Conservation (phyloP, 176 grass and related monocot species). For the Thalia dealbata region DNA sequence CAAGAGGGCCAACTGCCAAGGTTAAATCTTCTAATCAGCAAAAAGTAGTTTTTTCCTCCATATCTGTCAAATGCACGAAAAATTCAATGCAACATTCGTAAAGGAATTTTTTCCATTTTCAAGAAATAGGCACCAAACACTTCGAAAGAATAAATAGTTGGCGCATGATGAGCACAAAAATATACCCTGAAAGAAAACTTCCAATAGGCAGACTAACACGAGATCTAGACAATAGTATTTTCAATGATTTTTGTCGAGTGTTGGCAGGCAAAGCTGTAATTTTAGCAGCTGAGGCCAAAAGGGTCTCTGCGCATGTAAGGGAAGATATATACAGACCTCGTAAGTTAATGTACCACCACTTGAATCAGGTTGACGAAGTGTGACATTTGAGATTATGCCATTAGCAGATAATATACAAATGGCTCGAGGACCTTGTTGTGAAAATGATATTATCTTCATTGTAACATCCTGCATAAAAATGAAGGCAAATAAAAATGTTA, state of each 20-base stretch:
- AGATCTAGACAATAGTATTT: not conserved
- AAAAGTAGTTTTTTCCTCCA: not conserved
- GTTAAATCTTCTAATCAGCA: not conserved
- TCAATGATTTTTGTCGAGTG: not conserved
- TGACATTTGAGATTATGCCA: constrained; percentile 75
- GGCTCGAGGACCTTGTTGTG: constrained; percentile 67
- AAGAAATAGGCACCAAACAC: too few species aligned
- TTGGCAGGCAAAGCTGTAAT: not conserved
- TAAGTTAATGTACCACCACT: constrained; percentile 92
- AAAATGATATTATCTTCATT: constrained; percentile 92
- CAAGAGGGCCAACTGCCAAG: not conserved
- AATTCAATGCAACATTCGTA: not conserved
- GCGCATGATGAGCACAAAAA: too few species aligned
- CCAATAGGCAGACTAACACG: too few species aligned
- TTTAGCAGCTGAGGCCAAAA: too few species aligned
- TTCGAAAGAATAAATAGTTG: too few species aligned
- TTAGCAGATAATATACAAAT: constrained; percentile 88
- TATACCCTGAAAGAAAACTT: too few species aligned
- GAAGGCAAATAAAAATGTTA: not conserved
- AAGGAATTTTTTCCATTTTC: too few species aligned
- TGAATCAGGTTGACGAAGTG: constrained; percentile 79
- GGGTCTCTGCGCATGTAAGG: not conserved
- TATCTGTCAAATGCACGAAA: not conserved
- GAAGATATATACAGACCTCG: constrained; percentile 35
- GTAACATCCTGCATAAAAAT: constrained; percentile 46